phyloP scores from a whole-genome alignment of 73 alveolate species.

The Paraurostyla sp. region DNA sequence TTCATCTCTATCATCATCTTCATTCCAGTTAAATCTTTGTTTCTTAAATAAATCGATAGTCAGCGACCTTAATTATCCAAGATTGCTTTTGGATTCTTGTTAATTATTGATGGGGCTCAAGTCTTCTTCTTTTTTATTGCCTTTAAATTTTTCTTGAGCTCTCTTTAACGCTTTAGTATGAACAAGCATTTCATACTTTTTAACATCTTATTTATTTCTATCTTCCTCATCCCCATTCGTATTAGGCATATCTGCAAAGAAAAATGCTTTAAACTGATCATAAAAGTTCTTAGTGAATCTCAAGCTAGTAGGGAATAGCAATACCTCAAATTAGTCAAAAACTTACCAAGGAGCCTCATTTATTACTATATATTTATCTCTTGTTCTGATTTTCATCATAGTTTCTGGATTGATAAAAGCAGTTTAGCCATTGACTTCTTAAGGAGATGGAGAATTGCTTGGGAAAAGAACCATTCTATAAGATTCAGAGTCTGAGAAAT shows the following conservation, averaged over 20 bases:
- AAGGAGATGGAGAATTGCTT: constrained; percentile 32
- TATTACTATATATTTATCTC: constrained; percentile 68
- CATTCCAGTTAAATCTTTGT: too few relatives aligned
- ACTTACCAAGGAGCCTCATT: constrained; percentile 79
- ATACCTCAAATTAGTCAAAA: constrained; percentile 72
- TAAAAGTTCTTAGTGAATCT: constrained; percentile 66
- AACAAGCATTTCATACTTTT: constrained; percentile 65
- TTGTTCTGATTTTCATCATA: constrained; percentile 64
- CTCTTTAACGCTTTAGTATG: constrained; percentile 43
- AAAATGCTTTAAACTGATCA: constrained; percentile 28
- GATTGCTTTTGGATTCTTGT: too few relatives aligned
- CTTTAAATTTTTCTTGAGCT: neutral
- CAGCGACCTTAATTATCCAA: too few relatives aligned
- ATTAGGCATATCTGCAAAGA: constrained; percentile 46
- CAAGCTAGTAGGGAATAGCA: constrained; percentile 70
- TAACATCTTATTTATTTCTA: constrained; percentile 38
- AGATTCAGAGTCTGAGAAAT: constrained; percentile 46
- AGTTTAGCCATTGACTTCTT: too few relatives aligned
- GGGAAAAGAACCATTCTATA: constrained; percentile 67
- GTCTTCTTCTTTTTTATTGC: neutral
- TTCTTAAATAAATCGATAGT: too few relatives aligned
- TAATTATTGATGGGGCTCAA: neutral
- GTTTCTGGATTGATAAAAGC: constrained; percentile 24
- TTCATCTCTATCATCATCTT: too few relatives aligned
- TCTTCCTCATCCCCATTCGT: neutral